phyloP scores from a whole-genome alignment of 2,329 filamentous ascomycete genomes.

The Blastomyces gilchristii region DNA sequence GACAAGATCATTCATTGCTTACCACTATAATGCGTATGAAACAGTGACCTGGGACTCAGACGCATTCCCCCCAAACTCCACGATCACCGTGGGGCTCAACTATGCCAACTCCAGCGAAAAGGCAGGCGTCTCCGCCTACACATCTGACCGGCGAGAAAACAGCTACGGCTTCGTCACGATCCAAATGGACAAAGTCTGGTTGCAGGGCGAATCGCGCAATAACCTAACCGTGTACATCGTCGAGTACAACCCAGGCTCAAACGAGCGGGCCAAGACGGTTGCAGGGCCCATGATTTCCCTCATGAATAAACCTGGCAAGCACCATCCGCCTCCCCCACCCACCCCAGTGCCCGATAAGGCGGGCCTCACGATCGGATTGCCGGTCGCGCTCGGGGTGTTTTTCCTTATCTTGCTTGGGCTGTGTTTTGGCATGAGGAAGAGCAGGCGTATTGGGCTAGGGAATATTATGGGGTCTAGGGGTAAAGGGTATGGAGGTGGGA shows the following conservation, averaged over 20 bases:
- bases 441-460: constrained; percentile 28
- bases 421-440: constrained; percentile 34
- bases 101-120: constrained; percentile 27
- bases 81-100: constrained; percentile 25
- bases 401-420: constrained; percentile 29
- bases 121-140: constrained; percentile 28
- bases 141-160: constrained; percentile 28
- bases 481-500: constrained; percentile 30
- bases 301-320: constrained; percentile 24
- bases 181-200: constrained; percentile 32
- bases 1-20: not conserved
- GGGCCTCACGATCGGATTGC: constrained; percentile 35
- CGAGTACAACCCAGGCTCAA: constrained; percentile 20
- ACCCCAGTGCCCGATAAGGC: constrained; percentile 23
- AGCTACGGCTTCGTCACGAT: constrained; percentile 32
- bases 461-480: constrained; percentile 27
- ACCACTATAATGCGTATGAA: not conserved
- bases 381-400: constrained; percentile 30
- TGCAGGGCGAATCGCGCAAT: constrained; percentile 29
- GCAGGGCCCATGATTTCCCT: constrained; percentile 30
- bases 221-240: constrained; percentile 32
- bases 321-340: constrained; percentile 27
- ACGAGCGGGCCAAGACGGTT: constrained; percentile 18
- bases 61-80: constrained; percentile 24
- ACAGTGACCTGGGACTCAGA: constrained; percentile 31